Percentiles rank a stretch among this genome's conserved stretches.
Conservation (phyloP, 345 rosid species). For the Populus euphratica region DNA sequence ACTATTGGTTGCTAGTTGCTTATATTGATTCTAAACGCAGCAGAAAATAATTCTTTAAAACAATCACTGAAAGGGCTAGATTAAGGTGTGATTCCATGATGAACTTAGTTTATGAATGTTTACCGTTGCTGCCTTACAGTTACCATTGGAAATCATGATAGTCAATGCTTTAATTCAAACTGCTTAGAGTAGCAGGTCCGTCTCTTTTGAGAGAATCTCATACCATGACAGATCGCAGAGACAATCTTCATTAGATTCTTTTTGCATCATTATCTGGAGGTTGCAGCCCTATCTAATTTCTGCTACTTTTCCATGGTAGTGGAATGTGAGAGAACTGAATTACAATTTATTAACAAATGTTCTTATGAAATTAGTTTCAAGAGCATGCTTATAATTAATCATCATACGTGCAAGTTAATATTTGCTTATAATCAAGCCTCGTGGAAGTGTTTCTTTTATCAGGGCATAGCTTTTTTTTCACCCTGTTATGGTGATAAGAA, state of each 20-base stretch:
- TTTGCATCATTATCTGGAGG: background rate
- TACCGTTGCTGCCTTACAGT: too few relatives aligned
- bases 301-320: background rate
- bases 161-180: background rate
- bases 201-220: background rate
- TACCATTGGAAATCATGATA: too few relatives aligned
- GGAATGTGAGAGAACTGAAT: background rate
- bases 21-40: background rate
- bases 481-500: too few relatives aligned
- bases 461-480: background rate
- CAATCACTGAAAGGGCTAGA: background rate
- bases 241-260: background rate
- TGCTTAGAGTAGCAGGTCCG: background rate
- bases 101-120: background rate
- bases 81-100: background rate
- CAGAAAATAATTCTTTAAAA: background rate
- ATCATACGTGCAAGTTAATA: background rate
- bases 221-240: background rate
- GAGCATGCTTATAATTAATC: background rate
- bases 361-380: background rate
- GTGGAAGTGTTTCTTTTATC: background rate
- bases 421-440: too few relatives aligned
- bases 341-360: background rate
- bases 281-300: too few relatives aligned
- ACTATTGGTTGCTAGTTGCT: background rate